These are phyloP conservation scores for Ganoderma lucidum DNA, from an alignment of 1,284 basidiomycete genomes.

Conservation along the genomic window DNA sequence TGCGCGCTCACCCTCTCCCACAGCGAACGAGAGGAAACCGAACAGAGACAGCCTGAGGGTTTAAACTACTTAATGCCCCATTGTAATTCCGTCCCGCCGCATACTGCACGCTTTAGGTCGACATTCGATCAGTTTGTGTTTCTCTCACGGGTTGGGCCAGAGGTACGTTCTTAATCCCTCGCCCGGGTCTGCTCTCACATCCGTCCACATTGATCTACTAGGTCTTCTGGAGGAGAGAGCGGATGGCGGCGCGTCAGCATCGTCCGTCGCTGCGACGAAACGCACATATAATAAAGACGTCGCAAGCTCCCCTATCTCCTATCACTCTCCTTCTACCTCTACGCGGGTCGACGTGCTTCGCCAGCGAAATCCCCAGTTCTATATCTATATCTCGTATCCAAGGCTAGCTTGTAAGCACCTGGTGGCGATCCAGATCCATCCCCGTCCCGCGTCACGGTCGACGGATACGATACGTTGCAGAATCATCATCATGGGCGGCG, in stretches of 20 bases:
- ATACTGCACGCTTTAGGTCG: not conserved
- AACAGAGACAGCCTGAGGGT: slow-evolving; percentile 21
- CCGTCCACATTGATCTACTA: not conserved
- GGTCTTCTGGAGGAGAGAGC: too few relatives aligned
- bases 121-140: too few relatives aligned
- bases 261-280: too few relatives aligned
- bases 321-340: too few relatives aligned
- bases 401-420: too few relatives aligned
- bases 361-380: too few relatives aligned
- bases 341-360: too few relatives aligned
- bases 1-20: not conserved
- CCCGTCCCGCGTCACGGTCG: not conserved
- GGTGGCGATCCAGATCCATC: too few relatives aligned
- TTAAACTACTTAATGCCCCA: not conserved
- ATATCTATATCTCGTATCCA: too few relatives aligned
- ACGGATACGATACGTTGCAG: not conserved
- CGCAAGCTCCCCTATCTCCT: too few relatives aligned
- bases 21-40: slow-evolving; percentile 38
- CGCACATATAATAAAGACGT: too few relatives aligned
- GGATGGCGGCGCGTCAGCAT: too few relatives aligned
- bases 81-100: not conserved
- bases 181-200: not conserved
- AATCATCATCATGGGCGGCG: not conserved
- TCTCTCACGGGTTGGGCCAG: not conserved
- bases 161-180: not conserved